Base-by-base conservation (phyloP, 2,329 filamentous ascomycete species). In the Macrophomina pseudophaseolina region DNA sequence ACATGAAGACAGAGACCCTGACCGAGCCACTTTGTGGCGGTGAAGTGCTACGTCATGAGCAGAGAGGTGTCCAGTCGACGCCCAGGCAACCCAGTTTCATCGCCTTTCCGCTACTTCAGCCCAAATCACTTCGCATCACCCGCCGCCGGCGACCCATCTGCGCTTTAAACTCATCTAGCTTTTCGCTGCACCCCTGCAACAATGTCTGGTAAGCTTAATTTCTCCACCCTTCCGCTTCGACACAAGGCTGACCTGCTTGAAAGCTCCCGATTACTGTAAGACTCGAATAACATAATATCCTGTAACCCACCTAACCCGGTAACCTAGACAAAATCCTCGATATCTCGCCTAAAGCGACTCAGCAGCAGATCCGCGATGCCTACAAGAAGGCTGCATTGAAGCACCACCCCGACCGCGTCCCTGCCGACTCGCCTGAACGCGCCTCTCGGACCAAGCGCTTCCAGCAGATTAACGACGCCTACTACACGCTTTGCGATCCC, bases 391-490 rank as follows among this genome's bases (percentile, higher is more conserved):
- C 72, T 44, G 71, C n/a, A 35, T 84, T 98, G 53, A 97, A 95
- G 80, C 93, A 92, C 70, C 94, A 98, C 78, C 94, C 94, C 1
- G 95, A 99, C 78, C 91, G 95, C 68, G 93, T 99, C 48, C 86
- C 93, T 33, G 82, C 87, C 70, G 88, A 93, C 80, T 94, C 93
- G 5, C 92, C 94, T 44, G 93, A 98, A 72, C 92, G 94, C 70
- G 79, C 88, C 28, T 80, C 87, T 12, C 91, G 94, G 74, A 99
- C 95, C 5, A 91, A 91, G 74, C 90, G 90, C 76, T 97, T 97
- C 82, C 93, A 97, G 79, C 87, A 91, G 70, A 91, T 97, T 74
- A 97, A 96, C 81, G 93, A 97, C 75, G 93, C 93, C 69, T 97
- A 97, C 84, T 97, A 92, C 79, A 94, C 92, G 0, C 88, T 98